phyloP scores from a whole-genome alignment of 2,329 filamentous ascomycete genomes.

The Thielaviopsis ethacetica region DNA sequence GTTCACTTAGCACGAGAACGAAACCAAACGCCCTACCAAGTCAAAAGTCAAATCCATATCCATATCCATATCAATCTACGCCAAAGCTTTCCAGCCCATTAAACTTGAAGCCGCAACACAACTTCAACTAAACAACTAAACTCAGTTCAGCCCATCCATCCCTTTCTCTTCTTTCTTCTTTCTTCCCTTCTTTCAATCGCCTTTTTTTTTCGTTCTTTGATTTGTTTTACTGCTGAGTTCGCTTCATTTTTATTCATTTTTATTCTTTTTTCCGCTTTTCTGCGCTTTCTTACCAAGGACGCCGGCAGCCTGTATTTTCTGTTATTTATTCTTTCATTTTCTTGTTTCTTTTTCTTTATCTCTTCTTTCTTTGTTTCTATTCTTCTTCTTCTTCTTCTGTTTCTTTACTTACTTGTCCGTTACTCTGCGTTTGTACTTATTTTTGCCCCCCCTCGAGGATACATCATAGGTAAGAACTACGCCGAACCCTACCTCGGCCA shows the following conservation, averaged over 20 bases:
- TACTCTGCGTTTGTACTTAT: too few species aligned
- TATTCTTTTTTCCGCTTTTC: not conserved
- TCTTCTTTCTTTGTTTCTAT: constrained; percentile 8
- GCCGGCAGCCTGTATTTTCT: not conserved
- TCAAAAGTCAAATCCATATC: too few species aligned
- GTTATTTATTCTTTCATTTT: not conserved
- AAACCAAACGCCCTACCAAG: too few species aligned
- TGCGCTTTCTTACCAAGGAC: not conserved
- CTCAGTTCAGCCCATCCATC: not conserved
- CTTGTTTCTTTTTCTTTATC: constrained; percentile 9
- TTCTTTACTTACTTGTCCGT: not conserved
- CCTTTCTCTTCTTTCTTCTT: constrained; percentile 7
- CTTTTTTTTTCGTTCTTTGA: not conserved
- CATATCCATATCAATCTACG: too few species aligned
- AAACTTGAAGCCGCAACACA: not conserved
- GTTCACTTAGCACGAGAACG: too few species aligned
- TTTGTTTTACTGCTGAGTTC: not conserved
- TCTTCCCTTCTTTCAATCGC: not conserved
- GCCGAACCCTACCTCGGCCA: too few species aligned
- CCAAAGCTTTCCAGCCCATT: not conserved
- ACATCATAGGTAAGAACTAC: too few species aligned
- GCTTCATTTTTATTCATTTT: not conserved
- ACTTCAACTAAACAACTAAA: too few species aligned
- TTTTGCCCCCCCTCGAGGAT: too few species aligned
- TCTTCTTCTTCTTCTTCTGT: constrained; percentile 1